Conservation (phyloP, 176 grass and related monocot genomes). For the Saccharum officinarum region DNA sequence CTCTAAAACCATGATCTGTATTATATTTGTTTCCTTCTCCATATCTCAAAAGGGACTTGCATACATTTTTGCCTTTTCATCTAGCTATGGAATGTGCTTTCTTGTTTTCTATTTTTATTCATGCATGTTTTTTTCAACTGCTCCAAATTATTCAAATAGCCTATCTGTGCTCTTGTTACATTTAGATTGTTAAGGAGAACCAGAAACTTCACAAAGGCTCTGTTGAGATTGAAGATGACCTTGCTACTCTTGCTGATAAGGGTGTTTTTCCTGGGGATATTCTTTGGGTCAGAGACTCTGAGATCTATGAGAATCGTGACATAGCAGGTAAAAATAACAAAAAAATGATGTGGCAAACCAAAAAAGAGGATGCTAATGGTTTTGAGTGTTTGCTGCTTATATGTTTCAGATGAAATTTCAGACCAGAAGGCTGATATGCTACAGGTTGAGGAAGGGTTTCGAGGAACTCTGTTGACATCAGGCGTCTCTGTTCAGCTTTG, state of each 20-base stretch:
- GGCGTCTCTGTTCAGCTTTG: slow-evolving; percentile 55
- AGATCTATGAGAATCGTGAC: slow-evolving; percentile 92
- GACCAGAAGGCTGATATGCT: slow-evolving; percentile 55
- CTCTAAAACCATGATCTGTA: background rate
- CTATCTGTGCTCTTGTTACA: slow-evolving; percentile 24
- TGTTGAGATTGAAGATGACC: slow-evolving; percentile 85
- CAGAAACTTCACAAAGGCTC: slow-evolving; percentile 95
- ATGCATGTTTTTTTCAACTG: background rate
- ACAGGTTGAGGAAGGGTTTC: slow-evolving; percentile 85
- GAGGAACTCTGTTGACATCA: slow-evolving; percentile 87
- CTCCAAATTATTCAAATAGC: slow-evolving; percentile 24
- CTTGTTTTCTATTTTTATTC: background rate
- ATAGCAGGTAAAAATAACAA: slow-evolving; percentile 76
- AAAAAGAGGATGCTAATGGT: slow-evolving; percentile 8
- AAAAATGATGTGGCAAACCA: slow-evolving; percentile 4
- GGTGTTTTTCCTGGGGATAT: slow-evolving; percentile 92
- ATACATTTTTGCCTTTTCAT: slow-evolving; percentile 1
- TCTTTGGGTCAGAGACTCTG: slow-evolving; percentile 89
- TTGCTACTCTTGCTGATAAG: slow-evolving; percentile 85
- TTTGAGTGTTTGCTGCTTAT: slow-evolving; percentile 17
- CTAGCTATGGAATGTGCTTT: slow-evolving; percentile 6
- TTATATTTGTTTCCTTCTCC: background rate
- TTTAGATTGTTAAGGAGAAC: slow-evolving; percentile 98
- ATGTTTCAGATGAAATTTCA: slow-evolving; percentile 80
- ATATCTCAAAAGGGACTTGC: background rate